Percentiles rank a stretch among this genome's conserved stretches.
Conservation (phyloP, 106 monocot species). For the Ottelia alismoides region DNA sequence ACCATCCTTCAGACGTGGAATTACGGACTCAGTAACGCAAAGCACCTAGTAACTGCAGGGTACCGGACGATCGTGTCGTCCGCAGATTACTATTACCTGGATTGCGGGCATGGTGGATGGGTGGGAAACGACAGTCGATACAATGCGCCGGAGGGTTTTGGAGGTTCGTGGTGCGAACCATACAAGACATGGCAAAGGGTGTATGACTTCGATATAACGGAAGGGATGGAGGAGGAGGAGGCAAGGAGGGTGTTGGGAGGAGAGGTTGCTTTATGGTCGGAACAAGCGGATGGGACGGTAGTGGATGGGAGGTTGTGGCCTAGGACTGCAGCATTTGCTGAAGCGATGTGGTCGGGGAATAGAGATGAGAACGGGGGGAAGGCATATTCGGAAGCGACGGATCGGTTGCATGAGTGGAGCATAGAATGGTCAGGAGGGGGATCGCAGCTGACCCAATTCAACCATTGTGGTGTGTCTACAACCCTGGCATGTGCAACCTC, state of each 20-base stretch:
- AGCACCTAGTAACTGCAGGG: slow-evolving; percentile 43
- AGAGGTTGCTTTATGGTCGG: slow-evolving; percentile 95
- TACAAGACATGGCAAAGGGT: slow-evolving; percentile 92
- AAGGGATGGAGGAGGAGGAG: slow-evolving; percentile 63
- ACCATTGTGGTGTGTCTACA: slow-evolving; percentile 56
- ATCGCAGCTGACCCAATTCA: slow-evolving; percentile 83
- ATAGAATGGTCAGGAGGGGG: slow-evolving; percentile 67
- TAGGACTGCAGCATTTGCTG: slow-evolving; percentile 68
- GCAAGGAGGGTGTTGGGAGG: slow-evolving; percentile 64
- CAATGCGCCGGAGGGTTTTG: slow-evolving; percentile 34
- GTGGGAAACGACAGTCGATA: slow-evolving; percentile 85
- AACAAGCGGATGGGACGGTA: slow-evolving; percentile 63
- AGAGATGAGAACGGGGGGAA: slow-evolving; percentile 43
- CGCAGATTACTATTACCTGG: slow-evolving; percentile 78
- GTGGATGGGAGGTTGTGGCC: slow-evolving; percentile 76
- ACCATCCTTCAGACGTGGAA: slow-evolving; percentile 93
- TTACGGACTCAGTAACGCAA: slow-evolving; percentile 74
- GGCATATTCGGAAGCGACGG: slow-evolving; percentile 67
- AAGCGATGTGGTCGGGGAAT: slow-evolving; percentile 83
- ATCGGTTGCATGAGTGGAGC: slow-evolving; percentile 74
- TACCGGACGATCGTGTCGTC: slow-evolving; percentile 83
- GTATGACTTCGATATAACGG: slow-evolving; percentile 75
- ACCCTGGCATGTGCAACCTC: slow-evolving; percentile 73
- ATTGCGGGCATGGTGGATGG: slow-evolving; percentile 86
- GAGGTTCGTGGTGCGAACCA: slow-evolving; percentile 90